A percentile compares a stretch with the other conserved stretches of the same genome.
Conservation (phyloP, 2,329 filamentous ascomycete species). For the Beauveria sp. region DNA sequence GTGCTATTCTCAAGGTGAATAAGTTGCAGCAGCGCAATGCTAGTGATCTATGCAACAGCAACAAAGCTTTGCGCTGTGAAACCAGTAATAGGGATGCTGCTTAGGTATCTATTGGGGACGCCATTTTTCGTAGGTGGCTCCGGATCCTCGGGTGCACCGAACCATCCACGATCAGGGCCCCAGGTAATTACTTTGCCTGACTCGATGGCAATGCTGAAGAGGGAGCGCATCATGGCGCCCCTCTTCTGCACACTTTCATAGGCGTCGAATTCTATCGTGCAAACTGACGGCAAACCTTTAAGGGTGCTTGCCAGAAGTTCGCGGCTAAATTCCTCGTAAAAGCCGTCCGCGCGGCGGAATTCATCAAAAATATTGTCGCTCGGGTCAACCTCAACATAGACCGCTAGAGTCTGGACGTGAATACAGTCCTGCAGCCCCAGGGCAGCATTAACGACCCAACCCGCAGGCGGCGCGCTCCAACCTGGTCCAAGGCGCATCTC, state of each 20-base stretch:
- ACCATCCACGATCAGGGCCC: slow-evolving; percentile 63
- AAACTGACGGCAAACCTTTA: slow-evolving; percentile 45
- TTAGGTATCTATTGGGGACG: slow-evolving; percentile 2
- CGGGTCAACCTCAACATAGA: slow-evolving; percentile 68
- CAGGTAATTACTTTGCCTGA: slow-evolving; percentile 51
- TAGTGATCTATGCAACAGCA: slow-evolving; percentile 1
- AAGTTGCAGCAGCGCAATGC: neutral
- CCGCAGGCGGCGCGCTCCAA: slow-evolving; percentile 61
- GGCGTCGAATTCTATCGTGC: slow-evolving; percentile 61
- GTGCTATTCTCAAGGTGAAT: neutral
- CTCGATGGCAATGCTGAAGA: slow-evolving; percentile 45
- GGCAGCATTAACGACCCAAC: slow-evolving; percentile 60
- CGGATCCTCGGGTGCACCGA: slow-evolving; percentile 33
- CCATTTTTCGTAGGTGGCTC: slow-evolving; percentile 9
- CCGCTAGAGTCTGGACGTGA: slow-evolving; percentile 50
- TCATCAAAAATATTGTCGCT: slow-evolving; percentile 60
- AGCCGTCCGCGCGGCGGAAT: slow-evolving; percentile 57
- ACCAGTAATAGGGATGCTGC: neutral
- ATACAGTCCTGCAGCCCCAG: slow-evolving; percentile 57
- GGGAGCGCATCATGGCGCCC: slow-evolving; percentile 54
- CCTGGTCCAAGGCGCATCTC: slow-evolving; percentile 67
- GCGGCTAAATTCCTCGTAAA: slow-evolving; percentile 61
- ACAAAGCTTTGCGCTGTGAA: slow-evolving; percentile 9
- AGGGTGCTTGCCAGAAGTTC: slow-evolving; percentile 51
- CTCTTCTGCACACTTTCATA: slow-evolving; percentile 57